Base-by-base conservation (phyloP, 1,284 basidiomycete genomes). In the Thecaphora thlaspeos region DNA sequence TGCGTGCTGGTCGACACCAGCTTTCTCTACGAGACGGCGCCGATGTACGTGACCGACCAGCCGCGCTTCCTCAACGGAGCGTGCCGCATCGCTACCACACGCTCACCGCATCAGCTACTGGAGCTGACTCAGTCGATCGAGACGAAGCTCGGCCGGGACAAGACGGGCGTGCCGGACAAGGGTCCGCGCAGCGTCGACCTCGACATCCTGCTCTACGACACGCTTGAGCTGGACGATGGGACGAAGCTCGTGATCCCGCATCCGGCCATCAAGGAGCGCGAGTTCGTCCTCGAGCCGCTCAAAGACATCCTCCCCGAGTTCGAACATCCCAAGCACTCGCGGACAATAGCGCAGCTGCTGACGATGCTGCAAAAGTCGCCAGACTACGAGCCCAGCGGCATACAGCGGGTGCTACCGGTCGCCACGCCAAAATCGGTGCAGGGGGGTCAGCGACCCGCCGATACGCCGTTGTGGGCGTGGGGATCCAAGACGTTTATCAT, bases 11-110 rank as follows among this genome's bases (percentile, higher is more conserved):
- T 88, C 23, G 83, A 90, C 65, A 93, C 91, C 0, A 92, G 90
- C 73, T 91, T 93, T 79, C 79, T 98, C 80, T 98, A 98, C 77
- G 88, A 96, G 79, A 93, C 88, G 18, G 83, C 87, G 19, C 91
- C 95, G 0, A 97, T 97, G 95, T 99, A 98, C 78, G 86, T 94
- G 22, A 84, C 84, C 17, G 87, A 95, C 60, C 94, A 99, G 78
- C 89, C 88, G 22, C 80, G 82, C 26, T 98, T 98, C 79, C 84
- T 90, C 59, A 98, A 98, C 74, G 90, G 89, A 52, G 91, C 89
- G 10, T 89, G 92, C 64, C 82, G 91, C 88, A 80, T 92, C 18
- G 82, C 86, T 58, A 96, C 92, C 0, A 84, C 85, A 34, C 73
- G 96, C 0, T 55, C 79, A 1, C 88, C 94, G 0, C 52, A 80